Percentiles rank a stretch among this genome's conserved stretches.
These are phyloP conservation scores for Lentinula lateritia DNA, from an alignment of 768 basidiomycete species.

Conservation along the genomic window DNA sequence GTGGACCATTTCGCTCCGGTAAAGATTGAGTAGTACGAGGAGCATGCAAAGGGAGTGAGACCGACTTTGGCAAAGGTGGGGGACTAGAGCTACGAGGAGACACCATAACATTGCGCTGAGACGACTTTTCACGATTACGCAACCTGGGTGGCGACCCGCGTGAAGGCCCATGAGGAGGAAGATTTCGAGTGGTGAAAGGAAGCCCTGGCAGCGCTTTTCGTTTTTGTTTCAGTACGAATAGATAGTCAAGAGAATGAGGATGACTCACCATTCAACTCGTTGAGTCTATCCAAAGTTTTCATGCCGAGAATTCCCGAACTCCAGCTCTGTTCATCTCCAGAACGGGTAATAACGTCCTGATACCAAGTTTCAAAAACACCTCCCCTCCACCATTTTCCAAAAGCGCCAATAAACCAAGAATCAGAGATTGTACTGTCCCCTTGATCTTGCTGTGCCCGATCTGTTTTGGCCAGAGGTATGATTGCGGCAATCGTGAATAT, in stretches of 20 bases:
- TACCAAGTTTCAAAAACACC: slow-evolving; percentile 80
- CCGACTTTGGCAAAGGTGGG: slow-evolving; percentile 81
- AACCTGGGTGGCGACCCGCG: slow-evolving; percentile 51
- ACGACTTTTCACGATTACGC: slow-evolving; percentile 52
- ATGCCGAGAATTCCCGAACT: slow-evolving; percentile 74
- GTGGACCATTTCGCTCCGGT: slow-evolving; percentile 24
- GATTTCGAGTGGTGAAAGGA: slow-evolving; percentile 44
- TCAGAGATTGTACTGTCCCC: slow-evolving; percentile 55
- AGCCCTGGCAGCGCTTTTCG: slow-evolving; percentile 30
- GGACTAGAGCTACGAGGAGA: slow-evolving; percentile 65
- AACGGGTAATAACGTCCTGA: slow-evolving; percentile 56
- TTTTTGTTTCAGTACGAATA: slow-evolving; percentile 5
- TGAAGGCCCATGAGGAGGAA: slow-evolving; percentile 34
- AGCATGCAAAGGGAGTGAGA: slow-evolving; percentile 70
- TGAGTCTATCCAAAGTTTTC: slow-evolving; percentile 66
- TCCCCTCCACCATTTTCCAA: slow-evolving; percentile 89
- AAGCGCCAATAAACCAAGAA: slow-evolving; percentile 87
- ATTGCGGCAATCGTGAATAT: slow-evolving; percentile 84
- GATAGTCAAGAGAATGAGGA: not conserved
- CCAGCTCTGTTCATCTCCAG: slow-evolving; percentile 69
- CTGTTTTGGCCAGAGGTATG: slow-evolving; percentile 45
- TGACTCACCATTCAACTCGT: slow-evolving; percentile 57
- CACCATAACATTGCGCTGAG: slow-evolving; percentile 29
- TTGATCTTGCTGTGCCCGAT: slow-evolving; percentile 19
- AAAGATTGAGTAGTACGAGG: slow-evolving; percentile 33